These are phyloP conservation scores for Colletotrichum phormii DNA, from an alignment of 2,329 filamentous ascomycete genomes.

Conservation along the genomic window DNA sequence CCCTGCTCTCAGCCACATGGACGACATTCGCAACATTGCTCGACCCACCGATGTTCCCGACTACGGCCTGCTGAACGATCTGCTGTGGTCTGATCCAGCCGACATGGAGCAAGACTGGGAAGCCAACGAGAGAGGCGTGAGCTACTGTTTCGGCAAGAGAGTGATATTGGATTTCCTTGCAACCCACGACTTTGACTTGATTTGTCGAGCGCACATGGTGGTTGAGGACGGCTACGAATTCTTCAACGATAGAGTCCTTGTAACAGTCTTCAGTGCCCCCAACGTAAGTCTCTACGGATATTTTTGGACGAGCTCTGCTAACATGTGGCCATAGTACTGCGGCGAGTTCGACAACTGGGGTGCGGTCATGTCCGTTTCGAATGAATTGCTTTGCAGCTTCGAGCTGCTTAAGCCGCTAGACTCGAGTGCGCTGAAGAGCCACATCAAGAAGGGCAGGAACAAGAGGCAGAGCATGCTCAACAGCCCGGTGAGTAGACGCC, in stretches of 20 bases:
- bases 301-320: conserved; percentile 38
- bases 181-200: conserved; percentile 95
- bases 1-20: conserved; percentile 94
- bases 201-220: conserved; percentile 98
- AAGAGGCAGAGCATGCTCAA: conserved; percentile 96
- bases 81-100: conserved; percentile 96
- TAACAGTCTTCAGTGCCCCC: conserved; percentile 97
- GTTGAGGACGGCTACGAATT: conserved; percentile 99
- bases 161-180: conserved; percentile 97
- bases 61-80: conserved; percentile 93
- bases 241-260: conserved; percentile 93
- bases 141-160: conserved; percentile 98
- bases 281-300: conserved; percentile 77
- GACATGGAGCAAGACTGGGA: conserved; percentile 99
- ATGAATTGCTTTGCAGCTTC: conserved; percentile 94
- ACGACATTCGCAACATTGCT: conserved; percentile 96
- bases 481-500: conserved; percentile 80
- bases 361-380: conserved; percentile 97
- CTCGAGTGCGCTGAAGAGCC: conserved; percentile 94
- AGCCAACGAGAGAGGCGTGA: conserved; percentile 95
- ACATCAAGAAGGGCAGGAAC: conserved; percentile 98
- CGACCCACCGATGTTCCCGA: conserved; percentile 97
- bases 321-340: conserved; percentile 78
- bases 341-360: conserved; percentile 99
- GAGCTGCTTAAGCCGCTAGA: conserved; percentile 96